A percentile compares a stretch with the other conserved stretches of the same genome.
Conservation (phyloP, 805 yeast species). For the Millerozyma miso region DNA sequence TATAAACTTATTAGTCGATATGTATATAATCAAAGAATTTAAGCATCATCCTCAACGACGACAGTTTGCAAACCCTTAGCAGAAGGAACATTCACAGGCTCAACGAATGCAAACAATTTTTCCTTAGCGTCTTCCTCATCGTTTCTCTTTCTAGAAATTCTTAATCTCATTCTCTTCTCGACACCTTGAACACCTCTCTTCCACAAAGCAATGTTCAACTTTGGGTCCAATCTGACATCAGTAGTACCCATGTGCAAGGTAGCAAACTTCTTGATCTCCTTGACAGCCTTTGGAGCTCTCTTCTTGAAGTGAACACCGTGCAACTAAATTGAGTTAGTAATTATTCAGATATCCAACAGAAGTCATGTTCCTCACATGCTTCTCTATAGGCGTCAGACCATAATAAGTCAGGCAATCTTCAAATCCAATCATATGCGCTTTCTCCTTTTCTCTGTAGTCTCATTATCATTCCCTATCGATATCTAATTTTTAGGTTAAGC, state of each 20-base stretch:
- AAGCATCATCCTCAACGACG: conserved; percentile 81
- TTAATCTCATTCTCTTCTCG: conserved; percentile 95
- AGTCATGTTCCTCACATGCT: too few species aligned
- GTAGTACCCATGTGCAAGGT: conserved; percentile 98
- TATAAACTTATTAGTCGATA: conserved; percentile 4
- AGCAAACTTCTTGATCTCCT: conserved; percentile 98
- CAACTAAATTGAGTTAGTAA: conserved; percentile 61
- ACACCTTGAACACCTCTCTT: conserved; percentile 99
- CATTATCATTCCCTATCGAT: too few species aligned
- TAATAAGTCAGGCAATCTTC: too few species aligned
- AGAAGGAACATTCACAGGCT: conserved; percentile 91
- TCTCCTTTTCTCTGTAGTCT: too few species aligned
- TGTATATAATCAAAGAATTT: conserved; percentile 16
- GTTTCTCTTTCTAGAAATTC: conserved; percentile 99
- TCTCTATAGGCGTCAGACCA: too few species aligned
- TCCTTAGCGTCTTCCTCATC: conserved; percentile 99
- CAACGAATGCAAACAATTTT: conserved; percentile 96
- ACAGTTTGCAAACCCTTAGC: conserved; percentile 97
- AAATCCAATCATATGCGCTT: not conserved
- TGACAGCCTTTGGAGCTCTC: conserved; percentile 99
- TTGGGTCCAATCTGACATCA: conserved; percentile 99
- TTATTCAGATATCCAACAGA: too few species aligned
- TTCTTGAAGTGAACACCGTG: conserved; percentile 99
- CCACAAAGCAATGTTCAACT: conserved; percentile 98
- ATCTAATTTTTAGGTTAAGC: too few species aligned